Evolutionary conservation across 2,329 filamentous ascomycete genomes (phyloP).

Genomic region (Chalara sp.): DNA sequence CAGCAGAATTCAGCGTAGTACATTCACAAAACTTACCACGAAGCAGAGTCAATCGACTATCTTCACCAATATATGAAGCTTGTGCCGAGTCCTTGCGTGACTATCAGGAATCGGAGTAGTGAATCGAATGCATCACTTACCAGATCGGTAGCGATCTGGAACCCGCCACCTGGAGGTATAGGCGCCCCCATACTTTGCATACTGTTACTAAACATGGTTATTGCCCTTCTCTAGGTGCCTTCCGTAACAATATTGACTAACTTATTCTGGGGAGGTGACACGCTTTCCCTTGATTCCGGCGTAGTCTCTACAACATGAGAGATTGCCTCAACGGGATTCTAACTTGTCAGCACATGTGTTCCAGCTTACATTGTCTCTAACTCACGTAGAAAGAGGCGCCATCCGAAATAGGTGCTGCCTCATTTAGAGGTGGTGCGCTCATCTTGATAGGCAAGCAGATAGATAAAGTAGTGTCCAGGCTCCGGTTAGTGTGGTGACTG

Average conservation of each 20-base stretch:
- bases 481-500: background rate
- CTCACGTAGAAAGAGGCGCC: slow-evolving; percentile 1
- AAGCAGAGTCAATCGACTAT: slow-evolving; percentile 1
- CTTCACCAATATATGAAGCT: slow-evolving; percentile 6
- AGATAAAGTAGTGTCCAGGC: background rate
- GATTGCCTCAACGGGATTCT: background rate
- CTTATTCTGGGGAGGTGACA: slow-evolving; percentile 2
- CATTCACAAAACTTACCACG: slow-evolving; percentile 4
- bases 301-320: background rate
- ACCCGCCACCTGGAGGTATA: background rate
- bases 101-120: background rate
- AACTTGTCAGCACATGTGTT: slow-evolving; percentile 1
- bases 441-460: background rate
- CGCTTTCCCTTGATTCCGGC: background rate
- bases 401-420: slow-evolving; percentile 5
- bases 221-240: background rate
- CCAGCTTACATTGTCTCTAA: slow-evolving; percentile 2
- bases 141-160: slow-evolving; percentile 4
- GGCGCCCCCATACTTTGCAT: background rate
- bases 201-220: slow-evolving; percentile 3
- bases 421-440: slow-evolving; percentile 1
- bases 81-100: slow-evolving; percentile 2
- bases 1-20: slow-evolving; percentile 4
- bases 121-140: slow-evolving; percentile 2
- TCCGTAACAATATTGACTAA: background rate